A percentile compares a stretch with the other conserved stretches of the same genome.
These are phyloP conservation scores for Ascoidea tarda DNA, from an alignment of 805 yeast genomes.

Conservation along the genomic window DNA sequence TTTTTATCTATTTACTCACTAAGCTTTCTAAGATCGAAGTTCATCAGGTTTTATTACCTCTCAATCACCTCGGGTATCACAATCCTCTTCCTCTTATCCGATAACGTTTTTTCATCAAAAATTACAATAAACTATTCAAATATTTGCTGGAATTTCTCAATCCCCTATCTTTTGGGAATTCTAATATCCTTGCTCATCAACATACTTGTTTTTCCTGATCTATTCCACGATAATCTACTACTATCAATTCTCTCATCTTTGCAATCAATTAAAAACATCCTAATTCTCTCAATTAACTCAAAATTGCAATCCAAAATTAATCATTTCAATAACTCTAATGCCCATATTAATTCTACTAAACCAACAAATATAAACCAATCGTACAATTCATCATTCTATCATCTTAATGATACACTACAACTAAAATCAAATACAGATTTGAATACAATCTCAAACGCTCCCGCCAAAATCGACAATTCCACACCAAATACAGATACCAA, in stretches of 20 bases:
- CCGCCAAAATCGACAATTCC: too few species aligned
- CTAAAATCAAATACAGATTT: neutral
- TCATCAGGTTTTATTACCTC: constrained; percentile 25
- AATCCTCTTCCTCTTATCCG: constrained; percentile 17
- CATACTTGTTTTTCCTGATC: constrained; percentile 22
- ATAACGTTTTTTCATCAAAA: neutral
- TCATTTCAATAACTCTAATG: neutral
- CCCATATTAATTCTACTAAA: neutral
- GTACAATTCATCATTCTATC: neutral
- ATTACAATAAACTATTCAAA: constrained; percentile 16
- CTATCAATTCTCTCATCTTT: constrained; percentile 14
- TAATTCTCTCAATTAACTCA: constrained; percentile 1
- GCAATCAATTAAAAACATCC: neutral
- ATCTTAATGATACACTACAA: neutral
- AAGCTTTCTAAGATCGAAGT: constrained; percentile 27
- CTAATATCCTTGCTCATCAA: constrained; percentile 22
- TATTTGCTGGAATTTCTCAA: constrained; percentile 25
- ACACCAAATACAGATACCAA: neutral
- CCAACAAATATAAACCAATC: neutral
- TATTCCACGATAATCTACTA: constrained; percentile 23
- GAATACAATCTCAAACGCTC: neutral
- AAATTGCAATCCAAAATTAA: neutral
- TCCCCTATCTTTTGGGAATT: constrained; percentile 31
- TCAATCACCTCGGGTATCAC: constrained; percentile 22
- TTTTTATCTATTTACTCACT: constrained; percentile 22